phyloP scores from a whole-genome alignment of 306 rosid genomes.

The Vigna unguiculata region DNA sequence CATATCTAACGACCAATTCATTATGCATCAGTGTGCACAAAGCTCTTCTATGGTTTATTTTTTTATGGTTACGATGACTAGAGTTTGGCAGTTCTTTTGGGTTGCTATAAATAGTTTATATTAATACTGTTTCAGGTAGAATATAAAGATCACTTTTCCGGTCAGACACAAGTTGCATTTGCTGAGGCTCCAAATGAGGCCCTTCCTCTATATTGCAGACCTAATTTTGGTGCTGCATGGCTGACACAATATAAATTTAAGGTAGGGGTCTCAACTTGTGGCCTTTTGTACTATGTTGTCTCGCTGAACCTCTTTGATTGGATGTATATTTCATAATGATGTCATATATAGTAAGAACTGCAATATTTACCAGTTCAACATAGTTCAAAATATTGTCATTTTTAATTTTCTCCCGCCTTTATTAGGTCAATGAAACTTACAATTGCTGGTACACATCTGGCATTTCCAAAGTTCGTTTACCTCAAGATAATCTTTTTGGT shows the following conservation, averaged over 20 bases:
- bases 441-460: slow-evolving; percentile 91
- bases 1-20: slow-evolving; percentile 21
- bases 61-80: slow-evolving; percentile 25
- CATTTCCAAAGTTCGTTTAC: slow-evolving; percentile 73
- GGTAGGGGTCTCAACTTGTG: slow-evolving; percentile 57
- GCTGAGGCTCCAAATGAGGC: slow-evolving; percentile 98
- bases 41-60: slow-evolving; percentile 11
- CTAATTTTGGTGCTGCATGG: slow-evolving; percentile 94
- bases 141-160: slow-evolving; percentile 78
- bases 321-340: slow-evolving; percentile 14
- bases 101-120: slow-evolving; percentile 28
- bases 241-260: slow-evolving; percentile 85
- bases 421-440: slow-evolving; percentile 85
- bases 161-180: slow-evolving; percentile 66
- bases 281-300: slow-evolving; percentile 26
- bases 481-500: slow-evolving; percentile 70
- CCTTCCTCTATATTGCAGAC: slow-evolving; percentile 95
- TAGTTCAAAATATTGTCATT: slow-evolving; percentile 15
- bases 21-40: slow-evolving; percentile 4
- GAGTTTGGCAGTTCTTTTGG: slow-evolving; percentile 23
- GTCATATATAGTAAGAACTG: slow-evolving; percentile 1
- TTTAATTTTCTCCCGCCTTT: slow-evolving; percentile 41
- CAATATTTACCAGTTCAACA: not conserved
- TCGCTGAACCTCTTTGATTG: slow-evolving; percentile 23
- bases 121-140: slow-evolving; percentile 70